Conservation (phyloP, 2,329 filamentous ascomycete species). For the Chalara sp. region DNA sequence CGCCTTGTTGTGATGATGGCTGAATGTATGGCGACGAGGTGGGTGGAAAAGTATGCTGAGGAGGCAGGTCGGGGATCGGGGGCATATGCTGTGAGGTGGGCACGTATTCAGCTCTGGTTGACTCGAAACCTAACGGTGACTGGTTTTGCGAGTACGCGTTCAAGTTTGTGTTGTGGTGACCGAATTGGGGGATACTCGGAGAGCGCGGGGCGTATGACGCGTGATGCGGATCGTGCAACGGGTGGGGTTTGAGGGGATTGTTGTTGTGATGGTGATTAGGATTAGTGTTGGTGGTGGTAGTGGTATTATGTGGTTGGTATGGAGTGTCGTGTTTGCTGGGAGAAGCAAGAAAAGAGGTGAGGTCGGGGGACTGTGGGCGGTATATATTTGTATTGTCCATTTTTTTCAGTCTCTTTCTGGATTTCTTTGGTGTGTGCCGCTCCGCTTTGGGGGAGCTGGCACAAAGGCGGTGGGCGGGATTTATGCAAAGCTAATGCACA, state of each 20-base stretch:
- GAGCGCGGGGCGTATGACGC: slow-evolving; percentile 21
- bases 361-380: slow-evolving; percentile 28
- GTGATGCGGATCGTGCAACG: neutral
- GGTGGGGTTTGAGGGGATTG: slow-evolving; percentile 2
- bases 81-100: slow-evolving; percentile 18
- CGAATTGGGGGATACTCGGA: slow-evolving; percentile 18
- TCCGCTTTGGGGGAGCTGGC: slow-evolving; percentile 1
- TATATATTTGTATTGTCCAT: slow-evolving; percentile 23
- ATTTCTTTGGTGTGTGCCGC: slow-evolving; percentile 1
- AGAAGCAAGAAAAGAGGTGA: slow-evolving; percentile 20
- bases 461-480: slow-evolving; percentile 13
- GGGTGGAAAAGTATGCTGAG: slow-evolving; percentile 16
- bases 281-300: neutral
- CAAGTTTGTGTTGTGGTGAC: neutral
- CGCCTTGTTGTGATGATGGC: neutral
- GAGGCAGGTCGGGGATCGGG: slow-evolving; percentile 22
- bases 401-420: slow-evolving; percentile 4
- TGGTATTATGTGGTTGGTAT: slow-evolving; percentile 14
- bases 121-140: slow-evolving; percentile 8
- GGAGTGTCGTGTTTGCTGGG: neutral
- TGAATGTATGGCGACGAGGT: slow-evolving; percentile 4
- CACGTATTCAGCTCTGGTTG: slow-evolving; percentile 7
- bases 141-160: slow-evolving; percentile 4
- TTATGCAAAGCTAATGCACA: slow-evolving; percentile 21
- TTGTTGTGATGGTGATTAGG: slow-evolving; percentile 1